phyloP scores from a whole-genome alignment of 495 filamentous ascomycete species.

The Neurospora pannonica region DNA sequence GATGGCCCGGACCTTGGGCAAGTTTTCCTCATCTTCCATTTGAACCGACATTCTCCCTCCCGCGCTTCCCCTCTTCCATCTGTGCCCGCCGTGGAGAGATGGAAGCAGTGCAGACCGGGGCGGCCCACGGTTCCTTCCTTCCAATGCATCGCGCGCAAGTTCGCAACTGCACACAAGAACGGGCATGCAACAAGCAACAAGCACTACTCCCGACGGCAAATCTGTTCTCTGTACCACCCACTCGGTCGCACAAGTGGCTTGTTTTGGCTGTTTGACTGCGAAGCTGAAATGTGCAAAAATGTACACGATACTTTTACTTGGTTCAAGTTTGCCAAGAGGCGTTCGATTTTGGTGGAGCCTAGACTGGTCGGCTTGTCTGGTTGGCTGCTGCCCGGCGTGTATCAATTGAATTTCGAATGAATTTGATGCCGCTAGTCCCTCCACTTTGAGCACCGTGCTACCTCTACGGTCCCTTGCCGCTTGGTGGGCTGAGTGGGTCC shows the following conservation, averaged over 20 bases:
- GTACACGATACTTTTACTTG: background rate
- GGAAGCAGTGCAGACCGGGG: background rate
- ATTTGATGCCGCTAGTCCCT: background rate
- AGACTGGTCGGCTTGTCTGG: background rate
- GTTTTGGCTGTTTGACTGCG: background rate
- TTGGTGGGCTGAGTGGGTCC: background rate
- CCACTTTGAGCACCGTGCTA: background rate
- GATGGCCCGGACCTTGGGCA: background rate
- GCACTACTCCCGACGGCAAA: background rate
- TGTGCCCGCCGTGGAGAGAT: background rate
- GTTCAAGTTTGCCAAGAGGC: background rate
- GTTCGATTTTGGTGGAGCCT: background rate
- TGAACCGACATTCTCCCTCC: background rate
- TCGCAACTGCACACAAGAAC: background rate
- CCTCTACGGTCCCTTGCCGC: background rate
- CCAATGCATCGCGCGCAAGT: background rate
- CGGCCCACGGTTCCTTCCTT: background rate
- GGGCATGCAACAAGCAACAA: background rate
- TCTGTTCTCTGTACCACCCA: background rate
- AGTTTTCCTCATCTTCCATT: background rate
- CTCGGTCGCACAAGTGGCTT: background rate
- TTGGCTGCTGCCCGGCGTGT: background rate
- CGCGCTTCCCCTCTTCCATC: background rate
- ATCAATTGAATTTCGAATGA: background rate
- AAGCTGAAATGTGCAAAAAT: background rate